phyloP scores from a whole-genome alignment of 208 protist genomes.

The Acanthamoeba healyi region DNA sequence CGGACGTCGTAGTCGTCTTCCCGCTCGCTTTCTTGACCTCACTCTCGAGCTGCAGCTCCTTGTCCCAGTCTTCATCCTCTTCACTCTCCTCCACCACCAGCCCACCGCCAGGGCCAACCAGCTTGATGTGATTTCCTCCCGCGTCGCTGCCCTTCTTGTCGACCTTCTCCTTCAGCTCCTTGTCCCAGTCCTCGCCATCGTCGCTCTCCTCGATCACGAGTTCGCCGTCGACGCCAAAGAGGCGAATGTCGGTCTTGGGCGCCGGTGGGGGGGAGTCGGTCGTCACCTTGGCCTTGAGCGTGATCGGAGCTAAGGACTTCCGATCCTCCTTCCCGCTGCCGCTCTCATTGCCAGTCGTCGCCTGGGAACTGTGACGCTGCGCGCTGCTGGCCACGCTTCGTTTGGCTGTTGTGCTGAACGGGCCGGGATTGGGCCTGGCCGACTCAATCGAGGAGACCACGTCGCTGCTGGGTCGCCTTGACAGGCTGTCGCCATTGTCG shows the following conservation, averaged over 20 bases:
- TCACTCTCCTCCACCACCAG: conserved; percentile 19
- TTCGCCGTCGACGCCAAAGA: neutral
- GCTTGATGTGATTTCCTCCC: neutral
- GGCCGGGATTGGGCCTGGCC: neutral
- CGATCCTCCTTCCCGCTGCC: neutral
- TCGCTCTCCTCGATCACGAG: conserved; percentile 39
- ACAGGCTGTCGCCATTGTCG: neutral
- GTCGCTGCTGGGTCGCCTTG: neutral
- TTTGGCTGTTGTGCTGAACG: neutral
- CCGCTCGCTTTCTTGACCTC: neutral
- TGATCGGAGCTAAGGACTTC: too few species aligned
- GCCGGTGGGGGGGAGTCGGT: too few species aligned
- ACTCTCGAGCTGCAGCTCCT: neutral
- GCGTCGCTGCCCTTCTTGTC: neutral
- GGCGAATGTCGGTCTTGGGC: neutral
- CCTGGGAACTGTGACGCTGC: neutral
- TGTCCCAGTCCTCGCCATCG: neutral
- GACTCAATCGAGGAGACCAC: neutral
- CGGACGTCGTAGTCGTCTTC: neutral
- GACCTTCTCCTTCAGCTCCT: too few species aligned
- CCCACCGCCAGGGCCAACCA: neutral
- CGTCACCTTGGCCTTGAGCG: neutral
- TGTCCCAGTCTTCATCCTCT: conserved; percentile 14
- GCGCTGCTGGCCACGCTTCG: neutral
- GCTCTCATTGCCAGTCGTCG: neutral